Percentiles rank a stretch among this genome's conserved stretches.
phyloP scores from a whole-genome alignment of 495 filamentous ascomycete species.

The Jackrogersella multiformis region DNA sequence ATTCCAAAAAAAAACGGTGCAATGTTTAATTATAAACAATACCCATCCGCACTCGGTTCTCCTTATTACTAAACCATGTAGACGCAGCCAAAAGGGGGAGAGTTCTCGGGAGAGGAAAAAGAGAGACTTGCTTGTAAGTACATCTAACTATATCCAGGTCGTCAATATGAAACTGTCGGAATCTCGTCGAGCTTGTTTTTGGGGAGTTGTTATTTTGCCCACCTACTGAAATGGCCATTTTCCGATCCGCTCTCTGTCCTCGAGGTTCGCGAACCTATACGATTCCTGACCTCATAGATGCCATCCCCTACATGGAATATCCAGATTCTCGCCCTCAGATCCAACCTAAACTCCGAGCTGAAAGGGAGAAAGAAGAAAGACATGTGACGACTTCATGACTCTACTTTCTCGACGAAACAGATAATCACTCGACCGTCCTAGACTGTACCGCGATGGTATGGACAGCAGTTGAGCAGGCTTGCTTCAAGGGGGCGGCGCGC shows the following conservation, averaged over 20 bases:
- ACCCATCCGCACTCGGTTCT: neutral
- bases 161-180: slow-evolving; percentile 5
- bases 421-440: neutral
- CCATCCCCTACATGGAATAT: slow-evolving; percentile 2
- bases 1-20: slow-evolving; percentile 6
- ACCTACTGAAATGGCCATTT: neutral
- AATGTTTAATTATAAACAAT: slow-evolving; percentile 25
- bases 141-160: slow-evolving; percentile 17
- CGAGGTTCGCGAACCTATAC: neutral
- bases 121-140: slow-evolving; percentile 31
- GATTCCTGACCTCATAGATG: neutral
- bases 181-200: slow-evolving; percentile 5
- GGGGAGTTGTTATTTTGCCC: slow-evolving; percentile 2
- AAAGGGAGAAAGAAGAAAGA: neutral
- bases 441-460: neutral
- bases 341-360: slow-evolving; percentile 15
- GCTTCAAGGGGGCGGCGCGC: slow-evolving; percentile 22
- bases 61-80: slow-evolving; percentile 10
- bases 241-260: neutral
- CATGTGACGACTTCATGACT: neutral
- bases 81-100: slow-evolving; percentile 8
- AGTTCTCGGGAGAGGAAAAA: neutral
- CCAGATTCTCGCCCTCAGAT: neutral
- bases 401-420: neutral
- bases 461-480: slow-evolving; percentile 13